phyloP scores from a whole-genome alignment of 1,284 basidiomycete genomes.

The Pterulicium gracile region DNA sequence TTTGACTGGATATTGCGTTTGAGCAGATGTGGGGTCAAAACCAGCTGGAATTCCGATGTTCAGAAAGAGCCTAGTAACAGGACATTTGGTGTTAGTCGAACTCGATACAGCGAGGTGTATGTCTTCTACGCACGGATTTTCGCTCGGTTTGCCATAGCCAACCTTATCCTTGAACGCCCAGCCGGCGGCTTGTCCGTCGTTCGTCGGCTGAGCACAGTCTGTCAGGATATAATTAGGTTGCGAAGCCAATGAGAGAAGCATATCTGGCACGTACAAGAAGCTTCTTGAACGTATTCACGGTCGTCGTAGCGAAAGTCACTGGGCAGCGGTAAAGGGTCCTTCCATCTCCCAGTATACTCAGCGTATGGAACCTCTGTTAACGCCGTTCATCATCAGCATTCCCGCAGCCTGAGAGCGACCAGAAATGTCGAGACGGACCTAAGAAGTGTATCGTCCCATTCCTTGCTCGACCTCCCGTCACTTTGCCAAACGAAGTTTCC shows the following conservation, averaged over 20 bases:
- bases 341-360: constrained; percentile 48
- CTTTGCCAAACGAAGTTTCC: constrained; percentile 40
- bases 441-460: constrained; percentile 55
- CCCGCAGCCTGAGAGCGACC: not conserved
- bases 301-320: constrained; percentile 40
- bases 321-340: constrained; percentile 49
- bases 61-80: constrained; percentile 56
- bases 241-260: not conserved
- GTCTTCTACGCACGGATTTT: constrained; percentile 58
- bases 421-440: constrained; percentile 26
- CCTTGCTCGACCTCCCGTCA: constrained; percentile 45
- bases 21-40: constrained; percentile 11
- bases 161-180: constrained; percentile 42
- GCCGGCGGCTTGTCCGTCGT: constrained; percentile 54
- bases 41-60: constrained; percentile 60
- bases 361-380: constrained; percentile 63
- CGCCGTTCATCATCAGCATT: not conserved
- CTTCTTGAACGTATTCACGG: constrained; percentile 52
- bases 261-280: constrained; percentile 33
- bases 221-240: not conserved
- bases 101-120: no score
- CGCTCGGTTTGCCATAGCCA: constrained; percentile 54
- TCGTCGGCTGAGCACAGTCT: constrained; percentile 52
- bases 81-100: no score
- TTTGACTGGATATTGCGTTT: constrained; percentile 35